Conservation (phyloP, 306 rosid genomes). For the Nissolia schottii region DNA sequence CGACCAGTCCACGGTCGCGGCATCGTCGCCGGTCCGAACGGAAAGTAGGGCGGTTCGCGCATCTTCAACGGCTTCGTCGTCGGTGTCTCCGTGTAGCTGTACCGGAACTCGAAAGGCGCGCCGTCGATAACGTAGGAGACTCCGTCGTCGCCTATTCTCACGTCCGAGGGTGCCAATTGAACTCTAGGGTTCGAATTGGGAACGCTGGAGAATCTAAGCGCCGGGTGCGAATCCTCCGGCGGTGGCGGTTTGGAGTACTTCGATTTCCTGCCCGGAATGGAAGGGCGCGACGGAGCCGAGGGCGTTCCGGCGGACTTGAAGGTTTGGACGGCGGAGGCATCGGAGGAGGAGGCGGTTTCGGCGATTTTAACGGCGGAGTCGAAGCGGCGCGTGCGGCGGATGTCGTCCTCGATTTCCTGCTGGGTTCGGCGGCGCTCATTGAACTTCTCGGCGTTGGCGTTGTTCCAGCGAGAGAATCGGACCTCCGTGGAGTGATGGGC, state of each 20-base stretch:
- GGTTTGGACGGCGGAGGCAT: constrained; percentile 6
- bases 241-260: constrained; percentile 59
- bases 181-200: background rate
- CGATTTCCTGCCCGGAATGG: constrained; percentile 58
- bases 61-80: constrained; percentile 51
- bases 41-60: constrained; percentile 51
- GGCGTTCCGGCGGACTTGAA: constrained; percentile 61
- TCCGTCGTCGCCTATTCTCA: constrained; percentile 51
- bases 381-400: constrained; percentile 73
- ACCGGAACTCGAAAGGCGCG: constrained; percentile 79
- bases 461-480: constrained; percentile 58
- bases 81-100: constrained; percentile 85
- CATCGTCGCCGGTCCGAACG: constrained; percentile 62
- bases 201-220: background rate
- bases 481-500: constrained; percentile 30
- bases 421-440: constrained; percentile 53
- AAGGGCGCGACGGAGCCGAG: constrained; percentile 56
- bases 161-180: constrained; percentile 30
- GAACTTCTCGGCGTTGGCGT: constrained; percentile 70
- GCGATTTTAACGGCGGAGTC: constrained; percentile 39
- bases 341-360: background rate
- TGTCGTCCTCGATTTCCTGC: constrained; percentile 65
- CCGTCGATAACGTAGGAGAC: constrained; percentile 29
- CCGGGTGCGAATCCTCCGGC: constrained; percentile 19
- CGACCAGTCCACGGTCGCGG: constrained; percentile 70